These are phyloP conservation scores for Eucalyptus urophylla DNA, from an alignment of 345 rosid species.

Conservation along the genomic window DNA sequence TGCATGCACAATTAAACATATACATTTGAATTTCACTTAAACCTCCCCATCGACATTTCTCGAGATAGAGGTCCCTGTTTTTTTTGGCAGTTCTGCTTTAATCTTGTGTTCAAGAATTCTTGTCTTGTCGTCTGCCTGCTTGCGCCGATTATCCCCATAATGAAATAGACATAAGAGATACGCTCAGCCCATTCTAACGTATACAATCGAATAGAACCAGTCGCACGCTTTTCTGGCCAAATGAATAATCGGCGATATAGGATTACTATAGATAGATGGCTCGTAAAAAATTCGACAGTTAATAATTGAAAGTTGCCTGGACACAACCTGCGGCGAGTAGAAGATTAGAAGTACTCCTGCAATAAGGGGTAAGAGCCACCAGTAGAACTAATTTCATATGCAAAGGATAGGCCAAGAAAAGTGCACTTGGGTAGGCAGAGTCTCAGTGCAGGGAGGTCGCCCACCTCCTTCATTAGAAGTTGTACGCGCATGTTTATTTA, in stretches of 20 bases:
- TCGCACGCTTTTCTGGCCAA: background rate
- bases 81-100: background rate
- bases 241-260: background rate
- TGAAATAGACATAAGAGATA: background rate
- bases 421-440: background rate
- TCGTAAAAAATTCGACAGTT: background rate
- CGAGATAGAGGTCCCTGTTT: background rate
- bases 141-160: background rate
- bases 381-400: background rate
- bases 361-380: background rate
- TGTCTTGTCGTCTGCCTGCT: background rate
- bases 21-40: background rate
- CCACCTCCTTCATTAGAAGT: background rate
- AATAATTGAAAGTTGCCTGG: fast-evolving
- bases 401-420: background rate
- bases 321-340: background rate
- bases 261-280: background rate
- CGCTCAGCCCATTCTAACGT: background rate
- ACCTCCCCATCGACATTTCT: background rate
- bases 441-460: background rate
- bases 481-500: background rate
- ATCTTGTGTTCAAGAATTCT: background rate
- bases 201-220: background rate
- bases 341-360: background rate
- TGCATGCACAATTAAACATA: no score